Base-by-base conservation (phyloP, 2,329 filamentous ascomycete genomes). In the Monosporascus sp. region DNA sequence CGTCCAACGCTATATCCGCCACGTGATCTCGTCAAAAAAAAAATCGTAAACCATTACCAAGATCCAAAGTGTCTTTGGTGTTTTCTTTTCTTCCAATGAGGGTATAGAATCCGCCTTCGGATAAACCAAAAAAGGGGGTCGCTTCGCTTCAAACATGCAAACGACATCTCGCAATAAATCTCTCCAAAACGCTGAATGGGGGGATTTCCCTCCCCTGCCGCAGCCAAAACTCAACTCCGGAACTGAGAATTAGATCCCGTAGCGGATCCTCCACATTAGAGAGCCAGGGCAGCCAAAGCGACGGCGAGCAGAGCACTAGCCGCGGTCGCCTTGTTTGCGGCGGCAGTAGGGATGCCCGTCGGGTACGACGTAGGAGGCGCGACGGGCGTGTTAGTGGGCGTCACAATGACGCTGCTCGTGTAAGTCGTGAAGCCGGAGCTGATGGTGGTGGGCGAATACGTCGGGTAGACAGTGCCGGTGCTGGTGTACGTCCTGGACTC, bases 281-380 rank as follows among this genome's bases (percentile, higher is more conserved):
- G 57, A 52, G 70, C 60, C 41, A 77, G 51, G 22, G 69, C 72
- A 49, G 68, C 71, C 38, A 73, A 54, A 53, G 70, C 74, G 43
- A 68, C 74, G 35, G 73, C 52, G 47, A 72, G 59, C 43, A 75
- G 63, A 51, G 70, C 70, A 26, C 70, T 71, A 24, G 71, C 50
- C 28, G 68, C 61, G 38, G 64, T 65, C 37, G 65, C 55, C 60
- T 69, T 72, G 53, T 64, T 67, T 47, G 70, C 74, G 22, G 66
- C 74, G 40, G 67, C 73, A 38, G 68, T 69, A 22, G 69, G 65
- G n/a, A 73, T 60, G 47, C 65, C 58, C 3, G 61, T 53, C 44
- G 66, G 54, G 17, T 60, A 53, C 20, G 55, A 60, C 40, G 54
- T 59, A 20, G 63, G 66, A 41, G 66, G 63, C 31, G 55, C 53